Conservation (phyloP, 2,329 filamentous ascomycete species). For the Claviceps purpurea region DNA sequence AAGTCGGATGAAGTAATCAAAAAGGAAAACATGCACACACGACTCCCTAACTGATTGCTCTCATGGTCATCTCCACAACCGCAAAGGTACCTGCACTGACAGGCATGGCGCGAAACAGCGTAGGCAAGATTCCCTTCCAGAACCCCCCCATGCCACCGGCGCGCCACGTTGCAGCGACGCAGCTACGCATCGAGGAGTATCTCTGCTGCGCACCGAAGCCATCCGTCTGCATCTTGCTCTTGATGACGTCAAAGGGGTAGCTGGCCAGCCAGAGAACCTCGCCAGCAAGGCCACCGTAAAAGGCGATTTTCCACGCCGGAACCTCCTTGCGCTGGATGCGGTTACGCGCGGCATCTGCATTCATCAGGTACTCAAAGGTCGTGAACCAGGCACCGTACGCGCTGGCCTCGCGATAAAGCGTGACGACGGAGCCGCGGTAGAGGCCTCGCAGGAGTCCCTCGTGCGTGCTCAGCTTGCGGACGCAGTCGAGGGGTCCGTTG, state of each 20-base stretch:
- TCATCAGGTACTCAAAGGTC: slow-evolving; percentile 94
- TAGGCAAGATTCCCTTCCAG: slow-evolving; percentile 89
- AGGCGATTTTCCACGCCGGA: slow-evolving; percentile 70
- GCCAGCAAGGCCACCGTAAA: slow-evolving; percentile 86
- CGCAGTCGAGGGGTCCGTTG: slow-evolving; percentile 75
- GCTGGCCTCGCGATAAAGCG: slow-evolving; percentile 75
- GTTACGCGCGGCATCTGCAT: slow-evolving; percentile 70
- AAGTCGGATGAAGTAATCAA: background rate
- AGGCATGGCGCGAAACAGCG: slow-evolving; percentile 86
- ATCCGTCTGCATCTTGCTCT: slow-evolving; percentile 99
- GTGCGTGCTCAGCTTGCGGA: slow-evolving; percentile 60
- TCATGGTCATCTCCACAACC: slow-evolving; percentile 57
- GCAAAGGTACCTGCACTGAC: slow-evolving; percentile 97
- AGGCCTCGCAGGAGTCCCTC: slow-evolving; percentile 57
- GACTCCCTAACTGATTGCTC: slow-evolving; percentile 35
- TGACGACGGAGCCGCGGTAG: slow-evolving; percentile 81
- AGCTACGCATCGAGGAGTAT: slow-evolving; percentile 76
- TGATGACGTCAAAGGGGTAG: slow-evolving; percentile 94
- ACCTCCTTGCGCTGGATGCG: slow-evolving; percentile 62
- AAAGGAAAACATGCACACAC: background rate
- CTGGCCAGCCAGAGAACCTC: slow-evolving; percentile 87
- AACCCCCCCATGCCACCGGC: slow-evolving; percentile 71
- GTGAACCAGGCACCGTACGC: slow-evolving; percentile 96
- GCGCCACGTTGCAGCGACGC: slow-evolving; percentile 70
- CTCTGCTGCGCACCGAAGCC: slow-evolving; percentile 61